phyloP scores from a whole-genome alignment of 2,329 filamentous ascomycete species.

The Cadophora sp. region DNA sequence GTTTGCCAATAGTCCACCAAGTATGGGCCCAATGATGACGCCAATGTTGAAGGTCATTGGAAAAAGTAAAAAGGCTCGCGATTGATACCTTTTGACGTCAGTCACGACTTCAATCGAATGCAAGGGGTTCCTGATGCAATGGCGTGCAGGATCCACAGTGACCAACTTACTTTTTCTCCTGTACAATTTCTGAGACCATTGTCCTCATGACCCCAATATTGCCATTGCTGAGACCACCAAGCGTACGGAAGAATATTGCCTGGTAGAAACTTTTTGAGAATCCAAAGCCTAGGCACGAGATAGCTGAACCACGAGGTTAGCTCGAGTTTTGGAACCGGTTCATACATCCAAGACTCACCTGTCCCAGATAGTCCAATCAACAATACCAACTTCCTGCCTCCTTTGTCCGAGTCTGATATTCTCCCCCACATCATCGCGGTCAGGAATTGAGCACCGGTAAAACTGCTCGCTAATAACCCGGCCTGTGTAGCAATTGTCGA shows the following conservation, averaged over 20 bases:
- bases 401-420: conserved; percentile 64
- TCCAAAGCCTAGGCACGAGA: conserved; percentile 71
- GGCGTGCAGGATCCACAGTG: not conserved
- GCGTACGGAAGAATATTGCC: conserved; percentile 76
- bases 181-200: conserved; percentile 74
- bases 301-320: conserved; percentile 9
- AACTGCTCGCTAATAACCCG: conserved; percentile 78
- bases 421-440: conserved; percentile 75
- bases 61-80: conserved; percentile 50
- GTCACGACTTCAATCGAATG: not conserved
- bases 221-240: conserved; percentile 78
- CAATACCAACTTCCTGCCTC: conserved; percentile 61
- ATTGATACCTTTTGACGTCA: conserved; percentile 65
- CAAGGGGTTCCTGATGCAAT: not conserved
- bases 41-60: conserved; percentile 71
- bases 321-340: not conserved
- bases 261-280: conserved; percentile 69
- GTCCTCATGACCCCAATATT: conserved; percentile 78
- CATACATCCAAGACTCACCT: conserved; percentile 41
- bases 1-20: conserved; percentile 51
- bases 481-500: conserved; percentile 78
- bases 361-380: conserved; percentile 70
- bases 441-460: conserved; percentile 81
- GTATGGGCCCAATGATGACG: conserved; percentile 38
- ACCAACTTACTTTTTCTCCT: conserved; percentile 66